Conservation (phyloP, 306 rosid species). For the Cicer chorassanicum region DNA sequence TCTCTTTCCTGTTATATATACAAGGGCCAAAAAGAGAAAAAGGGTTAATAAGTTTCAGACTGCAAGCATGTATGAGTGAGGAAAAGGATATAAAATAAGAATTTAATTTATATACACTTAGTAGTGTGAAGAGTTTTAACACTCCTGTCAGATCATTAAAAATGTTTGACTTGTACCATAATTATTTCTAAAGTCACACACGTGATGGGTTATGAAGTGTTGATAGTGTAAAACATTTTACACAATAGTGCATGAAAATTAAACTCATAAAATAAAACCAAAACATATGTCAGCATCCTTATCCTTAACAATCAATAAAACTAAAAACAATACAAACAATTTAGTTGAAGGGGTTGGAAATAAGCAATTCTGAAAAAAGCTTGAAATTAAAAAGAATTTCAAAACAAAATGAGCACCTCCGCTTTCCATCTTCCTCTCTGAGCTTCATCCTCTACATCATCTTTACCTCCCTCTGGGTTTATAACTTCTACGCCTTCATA, state of each 20-base stretch:
- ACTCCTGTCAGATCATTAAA: not conserved
- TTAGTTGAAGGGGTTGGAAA: not conserved
- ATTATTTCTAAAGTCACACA: too few relatives aligned
- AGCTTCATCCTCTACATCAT: slow-evolving; percentile 89
- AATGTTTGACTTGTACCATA: too few relatives aligned
- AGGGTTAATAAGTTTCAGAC: slow-evolving; percentile 19
- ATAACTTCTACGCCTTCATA: slow-evolving; percentile 91
- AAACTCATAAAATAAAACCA: not conserved
- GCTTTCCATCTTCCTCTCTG: slow-evolving; percentile 92
- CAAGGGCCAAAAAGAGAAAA: slow-evolving; percentile 22
- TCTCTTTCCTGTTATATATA: slow-evolving; percentile 72
- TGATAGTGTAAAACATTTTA: not conserved
- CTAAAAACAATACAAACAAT: slow-evolving; percentile 15
- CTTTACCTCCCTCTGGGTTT: slow-evolving; percentile 95
- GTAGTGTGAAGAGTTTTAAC: not conserved
- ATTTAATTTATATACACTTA: not conserved
- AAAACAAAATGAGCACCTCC: slow-evolving; percentile 59
- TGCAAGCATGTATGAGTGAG: slow-evolving; percentile 26
- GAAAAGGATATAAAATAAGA: slow-evolving; percentile 3
- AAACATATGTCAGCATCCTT: not conserved
- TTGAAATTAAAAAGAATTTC: not conserved
- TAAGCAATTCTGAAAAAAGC: slow-evolving; percentile 6
- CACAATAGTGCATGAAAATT: not conserved
- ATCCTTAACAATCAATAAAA: slow-evolving; percentile 18
- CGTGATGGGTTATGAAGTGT: too few relatives aligned